Evolutionary conservation across 2,329 filamentous ascomycete genomes (phyloP), one percentile per base, ranked within the genome.

Genomic region (Neurospora sp.): DNA sequence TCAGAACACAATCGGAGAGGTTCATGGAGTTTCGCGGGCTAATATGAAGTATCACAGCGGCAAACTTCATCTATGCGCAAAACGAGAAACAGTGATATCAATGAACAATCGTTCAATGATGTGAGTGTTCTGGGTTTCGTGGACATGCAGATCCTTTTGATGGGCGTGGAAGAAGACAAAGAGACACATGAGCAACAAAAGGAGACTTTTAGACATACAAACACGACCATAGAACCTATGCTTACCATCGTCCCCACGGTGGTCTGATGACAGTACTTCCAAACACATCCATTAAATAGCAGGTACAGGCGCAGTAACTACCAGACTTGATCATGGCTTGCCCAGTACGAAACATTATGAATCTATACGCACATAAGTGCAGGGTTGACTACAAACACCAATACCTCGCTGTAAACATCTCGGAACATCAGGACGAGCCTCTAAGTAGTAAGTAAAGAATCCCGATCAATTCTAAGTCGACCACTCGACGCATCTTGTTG

Each of bases 31-130:
- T 33, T 40, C n/a, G 4, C 0, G 19, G 36, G n/a, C 46, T 38
- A 17, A 69, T 39, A 11, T 40, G 1, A 73, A 68, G 19, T 28
- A 28, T 19, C 39, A 17, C 40, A 79, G 81, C 78, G 67, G 81
- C 81, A 13, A 82, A 83, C 70, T 82, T 82, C 67, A 78, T 82
- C 38, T 82, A 81, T 69, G 77, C 80, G 1, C 76, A 81, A 69
- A 79, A 82, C 70, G 73, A 79, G 69, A 76, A 79, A 70, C 80
- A 81, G 73, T 81, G 70, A 79, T 17, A 15, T 36, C 7, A 13
- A 62, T 6, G 7, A 36, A 17, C 7, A 36, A 5, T 5, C 2
- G 1, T 28, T 17, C 23, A 4, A 17, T 62, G 3, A 62, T 62
- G 52, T 17, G 15, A n/a, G 23, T 62, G 15, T n/a, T 62, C 8